Evolutionary conservation across 2,329 filamentous ascomycete genomes (phyloP).

Genomic region (Botrytis deweyae): DNA sequence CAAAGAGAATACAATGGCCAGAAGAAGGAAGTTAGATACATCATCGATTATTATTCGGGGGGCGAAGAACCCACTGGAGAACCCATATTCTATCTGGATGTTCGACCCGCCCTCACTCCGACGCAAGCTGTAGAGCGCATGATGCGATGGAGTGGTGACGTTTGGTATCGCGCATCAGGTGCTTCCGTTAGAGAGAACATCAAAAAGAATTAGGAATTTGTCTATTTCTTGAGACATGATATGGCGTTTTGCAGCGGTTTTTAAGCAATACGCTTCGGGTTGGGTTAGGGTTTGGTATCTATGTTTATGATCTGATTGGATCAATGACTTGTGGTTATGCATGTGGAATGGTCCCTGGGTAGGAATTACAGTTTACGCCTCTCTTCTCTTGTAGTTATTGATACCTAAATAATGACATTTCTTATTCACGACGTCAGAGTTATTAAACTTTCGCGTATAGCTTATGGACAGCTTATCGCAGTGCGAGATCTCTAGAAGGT

Average conservation of each 20-base stretch:
- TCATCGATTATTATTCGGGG: slow-evolving; percentile 95
- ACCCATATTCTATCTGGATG: slow-evolving; percentile 94
- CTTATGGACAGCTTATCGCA: slow-evolving; percentile 2
- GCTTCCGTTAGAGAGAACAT: slow-evolving; percentile 34
- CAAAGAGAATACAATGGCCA: slow-evolving; percentile 65
- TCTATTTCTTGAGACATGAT: slow-evolving; percentile 13
- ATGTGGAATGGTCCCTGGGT: not conserved
- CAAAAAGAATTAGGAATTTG: slow-evolving; percentile 22
- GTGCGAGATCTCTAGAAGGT: not conserved
- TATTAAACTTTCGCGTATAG: not conserved
- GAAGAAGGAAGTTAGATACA: slow-evolving; percentile 79
- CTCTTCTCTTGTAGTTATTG: slow-evolving; percentile 28
- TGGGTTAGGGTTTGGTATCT: slow-evolving; percentile 1
- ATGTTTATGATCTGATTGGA: slow-evolving; percentile 5
- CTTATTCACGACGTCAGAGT: slow-evolving; percentile 48
- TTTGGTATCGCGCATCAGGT: slow-evolving; percentile 66
- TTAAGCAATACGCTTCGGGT: not conserved
- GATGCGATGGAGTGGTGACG: slow-evolving; percentile 86
- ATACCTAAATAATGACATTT: slow-evolving; percentile 16
- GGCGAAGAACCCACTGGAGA: slow-evolving; percentile 73
- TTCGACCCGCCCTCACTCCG: slow-evolving; percentile 83
- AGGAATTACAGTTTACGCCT: slow-evolving; percentile 5
- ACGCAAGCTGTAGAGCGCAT: slow-evolving; percentile 77
- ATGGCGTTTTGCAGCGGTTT: slow-evolving; percentile 15
- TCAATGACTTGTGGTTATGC: not conserved